Evolutionary conservation across 2,329 filamentous ascomycete genomes (phyloP), one percentile per base, ranked within the genome.

Genomic region (Pseudocercospora musae): DNA sequence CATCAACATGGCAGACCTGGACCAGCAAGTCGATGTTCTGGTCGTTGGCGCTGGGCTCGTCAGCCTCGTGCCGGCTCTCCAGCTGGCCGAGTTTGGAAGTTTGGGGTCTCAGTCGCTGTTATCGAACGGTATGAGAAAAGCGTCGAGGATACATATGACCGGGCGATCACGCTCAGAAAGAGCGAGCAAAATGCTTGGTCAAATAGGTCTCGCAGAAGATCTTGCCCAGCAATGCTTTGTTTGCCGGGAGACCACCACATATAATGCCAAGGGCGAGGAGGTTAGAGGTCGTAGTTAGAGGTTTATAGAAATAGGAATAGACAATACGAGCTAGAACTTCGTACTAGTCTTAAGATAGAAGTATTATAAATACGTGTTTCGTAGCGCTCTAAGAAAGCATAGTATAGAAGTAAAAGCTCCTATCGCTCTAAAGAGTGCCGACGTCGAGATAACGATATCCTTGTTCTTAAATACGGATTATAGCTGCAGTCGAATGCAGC

Each of bases 331-430:
- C 21, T 85, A 79, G 74, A 78, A 82, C 62, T 86, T 84, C 68
- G 78, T 80, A 0, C 74, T 84, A 13, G 82, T 84, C 0, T 68
- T 86, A 60, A 76, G 83, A 18, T 83, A 86, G 71, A 84, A 82
- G 69, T 84, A 83, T 68, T 80, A 83, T 9, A 83, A 85, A 67
- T 79, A 81, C 11, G 80, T 85, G 46, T 81, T 85, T 57, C 76
- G 82, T 46, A 71, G 73, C n/a, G 73, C 77, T 67, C 78, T 48
- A 77, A 77, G 20, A n/a, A 53, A 57, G 31, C 29, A 55, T 23
- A 62, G 65, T 11, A 74, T 76, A 0, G 62, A 71, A 1, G 71
- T 79, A 4, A 72, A 76, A 44, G 70, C 73, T 18, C 75, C 75
- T 2, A 71, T 75, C 8, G 74, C 77, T 61, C 74, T 81, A 44